phyloP scores from a whole-genome alignment of 805 yeast genomes.

The Candida adriatica region DNA sequence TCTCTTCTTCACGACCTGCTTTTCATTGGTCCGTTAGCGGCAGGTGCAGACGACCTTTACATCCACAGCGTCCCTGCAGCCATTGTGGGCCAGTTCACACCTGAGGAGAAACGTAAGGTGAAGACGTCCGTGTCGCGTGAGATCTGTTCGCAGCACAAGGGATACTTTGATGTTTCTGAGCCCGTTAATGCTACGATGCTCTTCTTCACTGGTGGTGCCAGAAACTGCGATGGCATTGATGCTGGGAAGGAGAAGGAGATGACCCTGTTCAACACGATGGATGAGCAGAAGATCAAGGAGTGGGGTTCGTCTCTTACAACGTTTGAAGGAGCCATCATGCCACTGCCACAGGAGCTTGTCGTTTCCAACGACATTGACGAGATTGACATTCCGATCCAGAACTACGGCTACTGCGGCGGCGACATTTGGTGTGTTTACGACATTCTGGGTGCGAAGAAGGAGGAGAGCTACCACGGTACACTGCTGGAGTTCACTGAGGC shows the following conservation, averaged over 20 bases:
- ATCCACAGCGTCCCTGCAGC: slow-evolving; percentile 10
- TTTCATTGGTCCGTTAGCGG: slow-evolving; percentile 26
- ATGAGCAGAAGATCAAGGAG: slow-evolving; percentile 3
- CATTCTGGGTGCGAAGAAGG: slow-evolving; percentile 11
- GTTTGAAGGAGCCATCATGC: slow-evolving; percentile 13
- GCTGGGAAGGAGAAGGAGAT: slow-evolving; percentile 8
- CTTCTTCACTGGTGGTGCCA: slow-evolving; percentile 13
- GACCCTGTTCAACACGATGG: slow-evolving; percentile 4
- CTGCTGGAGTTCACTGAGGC: slow-evolving; percentile 5
- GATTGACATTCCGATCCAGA: slow-evolving; percentile 6
- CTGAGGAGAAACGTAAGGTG: slow-evolving; percentile 10
- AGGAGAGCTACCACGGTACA: slow-evolving; percentile 6
- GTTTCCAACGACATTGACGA: slow-evolving; percentile 11
- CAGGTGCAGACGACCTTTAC: slow-evolving; percentile 8
- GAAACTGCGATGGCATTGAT: slow-evolving; percentile 12
- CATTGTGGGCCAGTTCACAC: slow-evolving; percentile 12
- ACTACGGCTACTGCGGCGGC: slow-evolving; percentile 11
- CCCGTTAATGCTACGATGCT: slow-evolving; percentile 2
- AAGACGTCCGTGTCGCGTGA: slow-evolving; percentile 12
- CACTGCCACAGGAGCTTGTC: slow-evolving; percentile 12
- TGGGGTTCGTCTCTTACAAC: slow-evolving; percentile 6
- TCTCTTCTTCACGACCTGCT: slow-evolving; percentile 25
- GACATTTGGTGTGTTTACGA: slow-evolving; percentile 16
- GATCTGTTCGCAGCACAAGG: slow-evolving; percentile 15
- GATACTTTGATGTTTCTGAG: slow-evolving; percentile 3